Evolutionary conservation across 108 stramenopile species (phyloP).

Genomic region (Fragilaria crotonensis): DNA sequence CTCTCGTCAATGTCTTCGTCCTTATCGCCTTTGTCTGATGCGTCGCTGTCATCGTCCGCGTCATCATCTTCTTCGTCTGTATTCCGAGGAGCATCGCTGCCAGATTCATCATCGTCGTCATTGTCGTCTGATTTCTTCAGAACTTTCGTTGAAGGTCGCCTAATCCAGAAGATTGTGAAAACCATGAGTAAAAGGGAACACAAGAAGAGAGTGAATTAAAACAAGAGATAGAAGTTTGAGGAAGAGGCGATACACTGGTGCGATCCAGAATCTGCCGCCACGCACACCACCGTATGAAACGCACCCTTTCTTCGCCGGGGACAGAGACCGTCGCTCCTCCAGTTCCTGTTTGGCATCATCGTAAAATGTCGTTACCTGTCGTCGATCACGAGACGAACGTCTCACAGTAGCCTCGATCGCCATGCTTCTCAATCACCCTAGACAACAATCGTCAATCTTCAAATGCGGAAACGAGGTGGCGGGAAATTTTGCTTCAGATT

Average conservation of each 20-base stretch:
- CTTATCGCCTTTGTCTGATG: slow-evolving; percentile 1
- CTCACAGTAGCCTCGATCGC: slow-evolving; percentile 9
- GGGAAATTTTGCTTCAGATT: too few relatives aligned
- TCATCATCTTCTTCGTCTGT: neutral
- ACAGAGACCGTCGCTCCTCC: neutral
- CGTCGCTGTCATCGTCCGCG: slow-evolving; percentile 6
- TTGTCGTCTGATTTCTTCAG: slow-evolving; percentile 10
- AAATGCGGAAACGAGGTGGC: too few relatives aligned
- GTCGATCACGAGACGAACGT: slow-evolving; percentile 32
- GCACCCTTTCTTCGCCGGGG: slow-evolving; percentile 4
- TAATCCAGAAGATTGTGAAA: slow-evolving; percentile 1
- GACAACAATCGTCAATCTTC: too few relatives aligned
- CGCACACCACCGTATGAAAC: neutral
- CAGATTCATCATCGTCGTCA: slow-evolving; percentile 17
- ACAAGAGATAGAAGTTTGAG: neutral
- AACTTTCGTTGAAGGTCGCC: slow-evolving; percentile 9
- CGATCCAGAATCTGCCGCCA: neutral
- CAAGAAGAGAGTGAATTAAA: neutral
- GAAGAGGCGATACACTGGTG: neutral
- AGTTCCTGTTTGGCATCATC: slow-evolving; percentile 23
- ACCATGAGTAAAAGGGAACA: neutral
- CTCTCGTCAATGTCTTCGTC: neutral
- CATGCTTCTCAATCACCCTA: too few relatives aligned
- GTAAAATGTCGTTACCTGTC: slow-evolving; percentile 31
- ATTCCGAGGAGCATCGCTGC: neutral